Evolutionary conservation across 768 basidiomycete genomes (phyloP), one percentile per base, ranked within the genome.

Genomic region (Lactarius evosmus): DNA sequence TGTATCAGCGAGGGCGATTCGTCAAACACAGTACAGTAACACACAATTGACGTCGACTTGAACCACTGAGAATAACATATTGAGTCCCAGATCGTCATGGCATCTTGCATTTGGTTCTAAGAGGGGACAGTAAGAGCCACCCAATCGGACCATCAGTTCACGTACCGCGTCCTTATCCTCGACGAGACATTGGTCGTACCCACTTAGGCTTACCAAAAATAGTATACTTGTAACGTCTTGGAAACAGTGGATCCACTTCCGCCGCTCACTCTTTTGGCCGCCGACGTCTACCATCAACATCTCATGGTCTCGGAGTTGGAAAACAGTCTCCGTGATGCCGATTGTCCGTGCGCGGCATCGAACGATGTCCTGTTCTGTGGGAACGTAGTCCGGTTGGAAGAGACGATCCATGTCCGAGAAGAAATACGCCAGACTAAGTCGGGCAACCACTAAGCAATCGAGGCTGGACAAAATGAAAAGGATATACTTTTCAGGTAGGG

Each of bases 51-150:
- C 0, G 94, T 95, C 67, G 89, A 85, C 75, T 91, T 91, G 78
- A 97, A 97, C 94, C 94, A 97, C 68, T 95, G 93, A 11, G 93
- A 95, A 74, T 97, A 93, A 76, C 93, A 95, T 82, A 98, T 95
- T 46, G 93, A 94, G 70, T 98, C 95, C 89, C 95, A 98, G 56
- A 98, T 93, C n/a, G 93, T 93, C 87, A 98, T 90, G 1, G 95
- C 93, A 67, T 98, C 95, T 78, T 95, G 91, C 94, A 98, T 96
- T 86, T 96, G 95, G 72, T 98, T 98, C 89, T 95, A 70, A 7
- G 33, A 38, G 65, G 64, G 62, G 30, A 63, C 61, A 22, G 34
- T 56, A 36, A 63, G 60, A 22, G 33, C 30, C 25, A 16, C 30
- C 19, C 30, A 29, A 25, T 34, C 34, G n/a, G 1, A 36, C 55